Evolutionary conservation across 345 rosid genomes (phyloP).

Genomic region (Citropsis articulata): DNA sequence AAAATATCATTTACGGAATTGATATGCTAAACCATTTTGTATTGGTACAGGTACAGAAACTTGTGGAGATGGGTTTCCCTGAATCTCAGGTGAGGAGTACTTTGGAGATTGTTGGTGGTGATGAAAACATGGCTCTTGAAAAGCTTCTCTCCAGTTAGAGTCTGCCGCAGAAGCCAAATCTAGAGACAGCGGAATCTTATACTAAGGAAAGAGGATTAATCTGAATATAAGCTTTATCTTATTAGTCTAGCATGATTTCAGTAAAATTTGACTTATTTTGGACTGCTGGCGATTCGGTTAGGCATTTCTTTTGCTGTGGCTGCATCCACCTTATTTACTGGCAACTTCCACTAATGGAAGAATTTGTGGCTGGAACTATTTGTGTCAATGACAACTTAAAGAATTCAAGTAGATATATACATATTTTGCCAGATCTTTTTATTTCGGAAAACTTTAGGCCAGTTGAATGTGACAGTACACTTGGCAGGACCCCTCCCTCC

Average conservation of each 20-base stretch:
- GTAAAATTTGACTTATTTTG: neutral
- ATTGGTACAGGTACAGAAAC: constrained; percentile 65
- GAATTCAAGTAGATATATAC: neutral
- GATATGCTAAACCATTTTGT: constrained; percentile 14
- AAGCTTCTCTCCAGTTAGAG: constrained; percentile 70
- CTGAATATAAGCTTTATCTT: constrained; percentile 4
- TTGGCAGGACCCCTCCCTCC: no score
- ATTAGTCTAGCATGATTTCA: neutral
- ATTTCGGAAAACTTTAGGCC: neutral
- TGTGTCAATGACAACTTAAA: neutral
- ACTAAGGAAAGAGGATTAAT: constrained; percentile 1
- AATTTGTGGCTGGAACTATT: neutral
- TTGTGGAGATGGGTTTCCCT: constrained; percentile 94
- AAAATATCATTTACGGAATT: neutral
- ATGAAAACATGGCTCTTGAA: constrained; percentile 95
- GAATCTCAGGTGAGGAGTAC: constrained; percentile 76
- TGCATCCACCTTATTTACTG: neutral
- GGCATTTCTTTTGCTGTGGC: neutral
- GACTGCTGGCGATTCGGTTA: neutral
- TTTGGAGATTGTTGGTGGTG: constrained; percentile 81
- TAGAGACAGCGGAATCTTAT: neutral
- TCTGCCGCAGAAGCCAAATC: constrained; percentile 1
- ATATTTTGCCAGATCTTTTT: neutral
- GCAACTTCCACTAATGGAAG: neutral
- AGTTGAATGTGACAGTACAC: no score